Base-by-base conservation (phyloP, 1,284 basidiomycete species). In the Spongiforma sp. region DNA sequence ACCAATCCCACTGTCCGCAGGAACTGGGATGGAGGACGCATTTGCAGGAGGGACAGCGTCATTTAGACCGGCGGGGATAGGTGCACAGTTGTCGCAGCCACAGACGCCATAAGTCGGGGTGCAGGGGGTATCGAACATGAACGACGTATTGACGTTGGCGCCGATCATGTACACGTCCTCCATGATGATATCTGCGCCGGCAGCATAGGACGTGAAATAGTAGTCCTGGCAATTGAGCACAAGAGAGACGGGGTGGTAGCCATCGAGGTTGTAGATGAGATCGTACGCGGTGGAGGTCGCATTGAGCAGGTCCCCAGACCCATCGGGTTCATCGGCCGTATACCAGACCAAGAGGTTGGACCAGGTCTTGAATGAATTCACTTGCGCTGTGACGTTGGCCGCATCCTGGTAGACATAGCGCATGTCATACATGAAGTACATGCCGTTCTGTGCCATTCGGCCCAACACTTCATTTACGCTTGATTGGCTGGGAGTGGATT, bases 391-490 rank as follows among this genome's bases (percentile, higher is more conserved):
- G 32, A 93, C 86, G 3, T 84, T 80, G 4, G 85, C 83, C n/a
- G 76, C 67, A 72, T 93, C 87, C 83, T 82, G 85, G 75, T 91
- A 92, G 11, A 84, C 84, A 67, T 68, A 79, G 65, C 89, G 82
- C 89, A 93, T 92, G 71, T 92, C 89, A 65, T 93, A 93, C 85
- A 93, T 90, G 56, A 91, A 80, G 71, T 89, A 93, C 14, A 93
- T 70, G 0, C 89, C 90, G 2, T 87, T 83, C 67, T 88, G 81
- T 73, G 91, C 85, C 88, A 93, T 91, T 53, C 83, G 80, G 70
- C 91, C 87, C 11, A 92, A 70, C 28, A 91, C 85, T 53, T 81
- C 67, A 34, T 85, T 81, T 0, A 92, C 76, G 0, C 81, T 81
- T 0, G 87, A 88, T 52, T 85, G 62, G 68, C 91, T 88, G 21